Conservation (phyloP, 805 yeast genomes). For the Komagataella phaffii region DNA sequence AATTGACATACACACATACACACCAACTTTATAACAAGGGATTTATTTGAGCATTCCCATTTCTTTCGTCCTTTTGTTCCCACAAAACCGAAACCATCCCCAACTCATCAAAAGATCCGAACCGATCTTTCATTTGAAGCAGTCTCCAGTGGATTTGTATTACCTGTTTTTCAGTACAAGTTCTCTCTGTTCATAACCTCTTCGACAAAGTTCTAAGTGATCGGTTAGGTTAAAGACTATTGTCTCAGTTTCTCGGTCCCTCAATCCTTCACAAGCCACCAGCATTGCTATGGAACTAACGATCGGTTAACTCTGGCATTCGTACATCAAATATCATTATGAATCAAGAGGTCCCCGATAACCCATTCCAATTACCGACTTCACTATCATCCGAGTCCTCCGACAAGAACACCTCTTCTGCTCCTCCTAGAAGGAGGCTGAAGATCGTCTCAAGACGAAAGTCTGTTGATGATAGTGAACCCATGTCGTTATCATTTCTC, state of each 20-base stretch:
- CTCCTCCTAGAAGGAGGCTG: not conserved
- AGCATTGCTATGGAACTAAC: not conserved
- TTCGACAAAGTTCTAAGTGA: not conserved
- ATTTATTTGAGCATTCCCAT: not conserved
- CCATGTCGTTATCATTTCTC: slow-evolving; percentile 18
- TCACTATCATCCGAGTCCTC: not conserved
- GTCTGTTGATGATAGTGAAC: slow-evolving; percentile 8
- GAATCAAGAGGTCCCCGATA: not conserved
- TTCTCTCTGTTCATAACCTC: not conserved
- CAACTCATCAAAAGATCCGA: not conserved
- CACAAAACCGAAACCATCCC: not conserved
- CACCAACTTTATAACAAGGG: not conserved
- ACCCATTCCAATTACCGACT: not conserved
- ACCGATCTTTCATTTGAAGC: not conserved
- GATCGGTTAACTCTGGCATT: not conserved
- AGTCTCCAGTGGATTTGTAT: not conserved
- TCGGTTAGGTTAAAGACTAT: not conserved
- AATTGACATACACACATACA: not conserved
- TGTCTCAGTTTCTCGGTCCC: not conserved
- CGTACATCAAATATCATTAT: not conserved
- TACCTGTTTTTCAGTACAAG: not conserved
- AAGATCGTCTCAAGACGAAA: not conserved
- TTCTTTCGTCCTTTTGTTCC: not conserved
- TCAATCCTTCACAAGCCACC: not conserved
- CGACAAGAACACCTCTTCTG: not conserved